Evolutionary conservation across 228 moss, liverwort and hornwort species (phyloP).

Genomic region (Sphagnum fallax): DNA sequence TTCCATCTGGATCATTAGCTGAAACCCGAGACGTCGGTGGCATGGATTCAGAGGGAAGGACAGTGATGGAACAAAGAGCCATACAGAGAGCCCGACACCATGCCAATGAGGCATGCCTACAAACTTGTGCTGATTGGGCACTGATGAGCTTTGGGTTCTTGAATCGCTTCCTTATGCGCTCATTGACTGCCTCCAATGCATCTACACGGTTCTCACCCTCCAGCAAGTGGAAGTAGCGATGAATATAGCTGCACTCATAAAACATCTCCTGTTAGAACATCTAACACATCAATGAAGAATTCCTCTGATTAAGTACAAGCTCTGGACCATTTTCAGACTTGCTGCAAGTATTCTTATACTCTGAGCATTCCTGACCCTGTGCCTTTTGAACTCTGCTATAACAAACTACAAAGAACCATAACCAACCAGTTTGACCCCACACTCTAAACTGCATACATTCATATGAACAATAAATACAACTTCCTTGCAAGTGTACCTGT

Average conservation of each 20-base stretch:
- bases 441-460: too few relatives aligned
- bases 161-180: constrained; percentile 89
- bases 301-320: too few relatives aligned
- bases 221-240: constrained; percentile 66
- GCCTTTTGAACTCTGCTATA: too few relatives aligned
- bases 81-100: constrained; percentile 93
- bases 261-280: background rate
- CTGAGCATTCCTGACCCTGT: too few relatives aligned
- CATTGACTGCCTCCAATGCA: constrained; percentile 78
- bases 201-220: constrained; percentile 77
- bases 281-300: background rate
- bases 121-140: constrained; percentile 72
- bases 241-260: constrained; percentile 60
- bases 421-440: too few relatives aligned
- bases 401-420: too few relatives aligned
- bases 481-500: constrained; percentile 24
- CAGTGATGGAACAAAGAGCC: constrained; percentile 81
- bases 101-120: constrained; percentile 85
- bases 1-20: constrained; percentile 31
- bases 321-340: too few relatives aligned
- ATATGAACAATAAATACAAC: too few relatives aligned
- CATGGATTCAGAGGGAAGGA: constrained; percentile 38
- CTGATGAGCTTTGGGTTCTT: constrained; percentile 80
- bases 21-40: constrained; percentile 20
- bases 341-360: too few relatives aligned